Percentiles rank a stretch among this genome's conserved stretches.
These are phyloP conservation scores for Pulveroboletus sp. DNA, from an alignment of 768 basidiomycete species.

Conservation along the genomic window DNA sequence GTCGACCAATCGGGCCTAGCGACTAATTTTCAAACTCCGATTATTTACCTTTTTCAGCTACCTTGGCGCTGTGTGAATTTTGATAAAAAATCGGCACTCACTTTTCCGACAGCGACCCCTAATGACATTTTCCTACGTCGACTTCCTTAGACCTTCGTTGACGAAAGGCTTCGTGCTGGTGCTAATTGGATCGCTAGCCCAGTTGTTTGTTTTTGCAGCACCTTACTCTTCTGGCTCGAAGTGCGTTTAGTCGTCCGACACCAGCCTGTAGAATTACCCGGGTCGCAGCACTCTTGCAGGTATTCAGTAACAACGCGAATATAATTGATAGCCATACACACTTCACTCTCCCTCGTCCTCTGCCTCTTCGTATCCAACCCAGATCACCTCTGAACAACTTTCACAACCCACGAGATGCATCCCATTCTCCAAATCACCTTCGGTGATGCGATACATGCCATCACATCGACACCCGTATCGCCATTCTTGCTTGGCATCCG, in stretches of 20 bases:
- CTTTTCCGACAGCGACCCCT: too few species aligned
- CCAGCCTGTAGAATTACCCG: too few species aligned
- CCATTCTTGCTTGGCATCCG: slow-evolving; percentile 38
- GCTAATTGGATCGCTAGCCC: too few species aligned
- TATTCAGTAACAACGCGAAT: not conserved
- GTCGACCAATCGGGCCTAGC: too few species aligned
- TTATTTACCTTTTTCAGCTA: too few species aligned
- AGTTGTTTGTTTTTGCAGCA: too few species aligned
- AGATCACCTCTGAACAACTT: slow-evolving; percentile 78
- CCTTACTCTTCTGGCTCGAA: too few species aligned
- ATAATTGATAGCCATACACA: not conserved
- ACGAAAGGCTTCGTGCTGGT: slow-evolving; percentile 15
- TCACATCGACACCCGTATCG: slow-evolving; percentile 71
- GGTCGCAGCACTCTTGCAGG: not conserved
- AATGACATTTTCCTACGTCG: slow-evolving; percentile 47
- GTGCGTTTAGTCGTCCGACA: too few species aligned
- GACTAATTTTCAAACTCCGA: too few species aligned
- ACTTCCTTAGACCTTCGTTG: slow-evolving; percentile 38
- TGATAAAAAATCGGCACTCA: too few species aligned
- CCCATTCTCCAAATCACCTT: slow-evolving; percentile 63
- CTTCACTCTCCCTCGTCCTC: slow-evolving; percentile 18
- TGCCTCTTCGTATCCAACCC: slow-evolving; percentile 76
- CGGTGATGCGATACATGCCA: slow-evolving; percentile 57
- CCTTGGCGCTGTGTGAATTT: too few species aligned
- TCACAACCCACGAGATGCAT: slow-evolving; percentile 69